Base-by-base conservation (phyloP, 2,329 filamentous ascomycete genomes). In the Trichophyton equinum region DNA sequence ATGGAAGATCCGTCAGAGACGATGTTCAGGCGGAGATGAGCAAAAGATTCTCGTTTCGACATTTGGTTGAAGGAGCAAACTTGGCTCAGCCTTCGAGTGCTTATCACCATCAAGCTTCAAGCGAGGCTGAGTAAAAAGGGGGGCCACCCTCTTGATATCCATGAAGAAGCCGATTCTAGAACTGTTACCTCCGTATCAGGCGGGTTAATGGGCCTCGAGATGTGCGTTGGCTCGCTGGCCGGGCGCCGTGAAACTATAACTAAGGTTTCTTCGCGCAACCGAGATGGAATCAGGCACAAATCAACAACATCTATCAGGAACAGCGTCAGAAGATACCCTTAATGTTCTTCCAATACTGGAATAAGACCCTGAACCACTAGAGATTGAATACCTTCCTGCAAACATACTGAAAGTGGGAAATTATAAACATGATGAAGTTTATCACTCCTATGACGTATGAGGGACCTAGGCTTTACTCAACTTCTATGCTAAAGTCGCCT, bases 41-140 rank as follows among this genome's bases (percentile, higher is more conserved):
- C n/a, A 9, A 47, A 47, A 47, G 5, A 8, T 30, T 6, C 8
- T 15, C 47, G 33, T 9, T 36, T 11, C 33, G 33, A 36, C 1
- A 11, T 36, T 4, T 36, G 6, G 6, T 13, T 38, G 33, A 38
- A 38, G 33, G 33, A 38, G 8, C 20, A 4, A 13, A 30, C 27
- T 30, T 30, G 27, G 27, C 27, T 30, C 27, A 30, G 27, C 27
- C 27, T 30, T 30, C 5, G 6, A 33, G 51, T 33, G 51, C 51
- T 55, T 55, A 55, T 27, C 51, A 36, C n/a, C 51, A 20, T 55
- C 51, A 55, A 55, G 51, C 51, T 55, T 55, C 20, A 13, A 36
- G 18, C 27, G 51, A 36, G 51, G 51, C 51, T 55, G 51, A 5
- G 51, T 15, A 55, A 36, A 55, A 9, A 38, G 6, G 15, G 15